Evolutionary conservation across 73 alveolate species (phyloP).

Genomic region (Tetrahymena thermophila): DNA sequence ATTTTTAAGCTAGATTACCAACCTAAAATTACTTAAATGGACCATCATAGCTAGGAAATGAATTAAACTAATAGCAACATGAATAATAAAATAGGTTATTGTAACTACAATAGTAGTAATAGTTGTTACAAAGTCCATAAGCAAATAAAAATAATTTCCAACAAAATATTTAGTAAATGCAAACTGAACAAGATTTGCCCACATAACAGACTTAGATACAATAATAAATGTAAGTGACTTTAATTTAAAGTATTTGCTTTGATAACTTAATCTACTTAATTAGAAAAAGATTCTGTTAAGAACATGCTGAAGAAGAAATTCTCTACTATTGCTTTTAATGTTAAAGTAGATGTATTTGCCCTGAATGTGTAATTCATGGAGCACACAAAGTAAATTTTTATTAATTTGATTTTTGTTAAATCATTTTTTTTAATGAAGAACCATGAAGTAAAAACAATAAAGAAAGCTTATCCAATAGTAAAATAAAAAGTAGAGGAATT

Average conservation of each 20-base stretch:
- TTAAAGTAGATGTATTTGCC: slow-evolving; percentile 24
- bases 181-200: not conserved
- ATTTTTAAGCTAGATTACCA: not conserved
- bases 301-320: slow-evolving; percentile 45
- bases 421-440: not conserved
- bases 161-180: not conserved
- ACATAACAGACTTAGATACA: not conserved
- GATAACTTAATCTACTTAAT: not conserved
- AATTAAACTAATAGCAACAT: not conserved
- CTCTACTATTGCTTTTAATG: slow-evolving; percentile 33
- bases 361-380: slow-evolving; percentile 41
- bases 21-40: not conserved
- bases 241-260: not conserved
- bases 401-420: not conserved
- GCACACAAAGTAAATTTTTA: not conserved
- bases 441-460: not conserved
- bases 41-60: not conserved
- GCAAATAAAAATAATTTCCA: no score
- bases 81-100: not conserved
- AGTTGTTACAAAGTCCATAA: not conserved
- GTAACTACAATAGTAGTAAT: not conserved
- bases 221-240: not conserved
- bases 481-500: not conserved
- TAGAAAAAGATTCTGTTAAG: slow-evolving; percentile 8
- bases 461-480: not conserved